Base-by-base conservation (phyloP, 2,329 filamentous ascomycete genomes). In the Penicillium paneum region DNA sequence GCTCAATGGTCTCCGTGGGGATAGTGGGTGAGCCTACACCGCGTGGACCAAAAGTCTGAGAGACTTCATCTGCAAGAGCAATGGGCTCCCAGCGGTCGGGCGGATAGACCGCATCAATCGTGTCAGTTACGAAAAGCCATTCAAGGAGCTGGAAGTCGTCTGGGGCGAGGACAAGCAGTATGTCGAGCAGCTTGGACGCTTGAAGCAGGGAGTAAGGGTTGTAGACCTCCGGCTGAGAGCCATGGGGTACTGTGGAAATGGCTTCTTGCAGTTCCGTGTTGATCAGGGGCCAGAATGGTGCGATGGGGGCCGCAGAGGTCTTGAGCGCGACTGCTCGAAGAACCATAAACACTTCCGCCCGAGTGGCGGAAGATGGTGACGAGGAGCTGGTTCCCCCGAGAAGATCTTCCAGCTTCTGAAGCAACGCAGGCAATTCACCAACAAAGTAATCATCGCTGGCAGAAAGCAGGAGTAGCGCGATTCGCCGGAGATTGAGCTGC, bases 141-240 rank as follows among this genome's bases (percentile, higher is more conserved):
- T 97, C 91, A 66, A 96, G 88, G n/a, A 97, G 83, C 72, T 97
- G 94, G 74, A 97, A 99, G 71, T 99, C 94, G 63, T 99, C 94
- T 0, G 92, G 93, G 5, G 89, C 88, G 8, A 92, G 80, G 40
- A 91, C 87, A 13, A 97, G 82, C n/a, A 99, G 79, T 19, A 91
- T 79, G 67, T 99, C 94, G 3, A 99, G 81, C 3, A 99, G 81
- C 70, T 97, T 99, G 76, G 92, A 97, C 0, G 91, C 92, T 71
- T 99, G 93, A 3, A 99, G 77, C 15, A 97, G 78, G 2, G 89
- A 86, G 2, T 84, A 77, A 61, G 90, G 88, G 67, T 84, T 90
- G 74, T 91, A 96, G 11, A 83, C 87, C 24, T 94, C 89, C 12
- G 85, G 87, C 64, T 85, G 81, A 54, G 87, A 84, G 2, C 86